Conservation (phyloP, 805 yeast genomes). For the Nakazawaea pomicola region DNA sequence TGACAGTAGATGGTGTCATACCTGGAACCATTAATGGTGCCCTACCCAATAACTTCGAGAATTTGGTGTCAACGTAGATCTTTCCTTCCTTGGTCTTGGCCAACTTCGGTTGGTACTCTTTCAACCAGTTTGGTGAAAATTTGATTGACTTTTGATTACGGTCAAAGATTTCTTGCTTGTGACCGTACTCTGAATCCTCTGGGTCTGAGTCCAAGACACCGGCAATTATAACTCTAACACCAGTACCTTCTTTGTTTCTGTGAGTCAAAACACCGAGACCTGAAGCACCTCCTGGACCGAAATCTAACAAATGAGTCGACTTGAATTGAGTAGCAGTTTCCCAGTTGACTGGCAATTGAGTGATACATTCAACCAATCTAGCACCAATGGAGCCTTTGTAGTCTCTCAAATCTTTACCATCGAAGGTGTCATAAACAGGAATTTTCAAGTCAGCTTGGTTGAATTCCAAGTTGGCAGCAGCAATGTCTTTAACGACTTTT, state of each 20-base stretch:
- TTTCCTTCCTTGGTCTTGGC: slow-evolving; percentile 70
- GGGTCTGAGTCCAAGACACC: slow-evolving; percentile 74
- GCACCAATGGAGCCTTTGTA: slow-evolving; percentile 49
- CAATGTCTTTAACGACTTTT: slow-evolving; percentile 61
- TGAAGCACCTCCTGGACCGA: slow-evolving; percentile 98
- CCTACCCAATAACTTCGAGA: slow-evolving; percentile 85
- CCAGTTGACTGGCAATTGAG: slow-evolving; percentile 91
- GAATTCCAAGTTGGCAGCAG: slow-evolving; percentile 53
- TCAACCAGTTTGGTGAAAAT: slow-evolving; percentile 87
- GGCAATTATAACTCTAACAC: slow-evolving; percentile 89
- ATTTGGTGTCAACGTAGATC: slow-evolving; percentile 87
- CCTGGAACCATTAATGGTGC: slow-evolving; percentile 98
- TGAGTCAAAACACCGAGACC: slow-evolving; percentile 96
- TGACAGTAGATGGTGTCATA: slow-evolving; percentile 98
- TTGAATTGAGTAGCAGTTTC: slow-evolving; percentile 78
- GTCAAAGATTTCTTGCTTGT: slow-evolving; percentile 91
- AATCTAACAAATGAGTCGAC: slow-evolving; percentile 88
- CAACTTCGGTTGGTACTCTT: slow-evolving; percentile 82
- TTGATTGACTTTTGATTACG: slow-evolving; percentile 58
- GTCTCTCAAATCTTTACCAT: slow-evolving; percentile 72
- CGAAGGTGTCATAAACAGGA: slow-evolving; percentile 88
- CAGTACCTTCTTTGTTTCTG: slow-evolving; percentile 98
- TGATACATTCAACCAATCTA: slow-evolving; percentile 78
- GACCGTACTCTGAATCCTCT: slow-evolving; percentile 83
- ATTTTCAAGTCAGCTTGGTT: slow-evolving; percentile 52